Base-by-base conservation (phyloP, 2,329 filamentous ascomycete species). In the Samsoniella hepiali region DNA sequence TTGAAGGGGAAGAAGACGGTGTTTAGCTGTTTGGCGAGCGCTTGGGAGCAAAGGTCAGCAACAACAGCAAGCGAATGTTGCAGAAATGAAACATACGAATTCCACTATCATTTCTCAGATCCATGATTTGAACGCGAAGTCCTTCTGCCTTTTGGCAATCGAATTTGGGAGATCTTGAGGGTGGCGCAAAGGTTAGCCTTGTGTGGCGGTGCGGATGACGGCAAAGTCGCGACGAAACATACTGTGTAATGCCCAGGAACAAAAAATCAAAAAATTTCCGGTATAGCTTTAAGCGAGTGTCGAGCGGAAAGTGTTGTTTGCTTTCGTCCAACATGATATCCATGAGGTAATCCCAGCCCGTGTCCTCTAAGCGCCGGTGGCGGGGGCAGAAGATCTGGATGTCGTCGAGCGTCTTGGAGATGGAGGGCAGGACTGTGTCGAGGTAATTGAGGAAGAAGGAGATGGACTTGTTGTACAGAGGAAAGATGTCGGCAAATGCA, bases 111-210 rank as follows among this genome's bases (percentile, higher is more conserved):
- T 82, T 77, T 59, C 85, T 78, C 27, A 88, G 72, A 54, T 79
- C 74, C 63, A 86, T 72, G 31, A 87, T 79, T 29, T 79, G 79
- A 11, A 74, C 68, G 1, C 80, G 78, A 22, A 84, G 72, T 11
- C 72, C 72, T 67, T 87, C 83, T 64, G 88, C 75, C 6, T 76
- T 74, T 65, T 84, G 84, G 56, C 84, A 74, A 67, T 88, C 84
- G 66, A 86, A 87, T 59, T 79, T 77, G 0, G 81, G 78, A 5
- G 31, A 58, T n/a, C 62, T 63, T 27, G 29, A n/a, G 22, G 11
- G 9, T 40, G 32, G 27, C 13, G 27, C 2, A 31, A 15, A 15
- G 10, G 40, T 51, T 29, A 58, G 31, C 29, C 22, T 32, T 11
- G 22, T 13, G 81, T 79, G 67, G 81, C 81, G 64, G 65, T 40